Base-by-base conservation (phyloP, 331 rosid genomes). In the Erythrophleum ivorense region DNA sequence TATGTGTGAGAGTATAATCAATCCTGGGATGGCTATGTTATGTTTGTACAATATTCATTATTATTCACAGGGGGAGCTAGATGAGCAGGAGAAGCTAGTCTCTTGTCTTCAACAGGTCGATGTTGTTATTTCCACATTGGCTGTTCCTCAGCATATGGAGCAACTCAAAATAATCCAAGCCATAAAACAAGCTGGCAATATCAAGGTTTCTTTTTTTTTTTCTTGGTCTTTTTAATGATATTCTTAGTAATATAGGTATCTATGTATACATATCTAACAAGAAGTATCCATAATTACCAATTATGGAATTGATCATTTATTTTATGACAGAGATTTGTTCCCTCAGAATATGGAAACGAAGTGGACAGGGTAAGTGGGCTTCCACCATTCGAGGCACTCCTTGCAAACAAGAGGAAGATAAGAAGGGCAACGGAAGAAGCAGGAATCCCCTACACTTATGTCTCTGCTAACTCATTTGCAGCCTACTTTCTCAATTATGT, bases 371-470 rank as follows among this genome's bases (percentile, higher is more conserved):
- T 12, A 62, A 83, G 62, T 2, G 87, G 43, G 13, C 78, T 88
- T 55, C 82, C 85, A 19, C 83, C 91, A 8, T 83, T 85, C 9
- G 89, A 88, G 76, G 82, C 84, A 3, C 0, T 85, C 41, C 89
- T 78, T 7, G 87, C 29, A 10, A 85, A 69, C 24, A 85, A 52
- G 63, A 88, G 91, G 78, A 78, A 74, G 76, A 83, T 85, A 14
- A 83, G 91, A 71, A 83, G 89, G 79, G 89, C 91, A 0, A 85
- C 76, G 0, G 86, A 88, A 74, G 91, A 78, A 18, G 89, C 87
- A 15, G 83, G 83, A 49, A 83, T 85, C 31, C 40, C 86, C 2
- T 81, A 46, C 76, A 88, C 87, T 57, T 85, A 1, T 13, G 76
- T 83, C 2, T 55, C 86, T n/a, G 87, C 83, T 33, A 83, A 88